These are phyloP conservation scores for Colletotrichum sp. DNA, from an alignment of 2,329 filamentous ascomycete genomes.

Conservation along the genomic window DNA sequence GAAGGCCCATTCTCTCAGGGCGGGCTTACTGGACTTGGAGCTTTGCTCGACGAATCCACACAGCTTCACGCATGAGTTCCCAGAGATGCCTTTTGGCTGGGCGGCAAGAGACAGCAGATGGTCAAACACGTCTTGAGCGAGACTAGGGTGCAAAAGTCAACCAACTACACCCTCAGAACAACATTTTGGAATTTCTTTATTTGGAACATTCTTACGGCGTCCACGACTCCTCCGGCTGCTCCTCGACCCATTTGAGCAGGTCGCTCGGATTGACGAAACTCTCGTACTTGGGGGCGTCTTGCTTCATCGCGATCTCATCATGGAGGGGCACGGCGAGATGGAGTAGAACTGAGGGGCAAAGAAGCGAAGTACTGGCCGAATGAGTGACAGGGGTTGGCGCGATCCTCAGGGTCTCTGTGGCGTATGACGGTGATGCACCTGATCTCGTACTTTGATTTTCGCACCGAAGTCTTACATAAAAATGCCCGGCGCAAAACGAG, in stretches of 20 bases:
- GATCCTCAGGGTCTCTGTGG: background rate
- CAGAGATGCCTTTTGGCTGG: constrained; percentile 59
- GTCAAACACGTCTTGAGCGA: constrained; percentile 48
- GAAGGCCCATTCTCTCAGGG: constrained; percentile 56
- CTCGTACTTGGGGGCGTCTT: constrained; percentile 19
- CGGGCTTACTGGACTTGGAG: constrained; percentile 50
- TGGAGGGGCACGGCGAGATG: constrained; percentile 7
- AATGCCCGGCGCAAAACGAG: background rate
- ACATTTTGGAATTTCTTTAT: background rate
- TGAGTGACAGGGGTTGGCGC: background rate
- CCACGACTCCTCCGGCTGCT: constrained; percentile 37
- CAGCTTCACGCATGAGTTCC: constrained; percentile 63
- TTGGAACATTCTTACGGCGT: constrained; percentile 36
- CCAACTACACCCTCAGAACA: background rate
- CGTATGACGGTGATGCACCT: background rate
- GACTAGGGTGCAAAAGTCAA: constrained; percentile 21
- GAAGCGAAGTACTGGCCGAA: background rate
- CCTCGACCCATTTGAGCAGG: constrained; percentile 47
- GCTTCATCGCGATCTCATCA: constrained; percentile 19
- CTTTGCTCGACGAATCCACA: constrained; percentile 68
- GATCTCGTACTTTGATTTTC: background rate
- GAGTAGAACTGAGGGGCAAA: constrained; percentile 14
- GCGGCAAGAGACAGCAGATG: constrained; percentile 53
- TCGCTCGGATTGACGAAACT: constrained; percentile 38
- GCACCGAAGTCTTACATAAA: background rate